Conservation (phyloP, 345 rosid genomes). For the Murraya koenigii region DNA sequence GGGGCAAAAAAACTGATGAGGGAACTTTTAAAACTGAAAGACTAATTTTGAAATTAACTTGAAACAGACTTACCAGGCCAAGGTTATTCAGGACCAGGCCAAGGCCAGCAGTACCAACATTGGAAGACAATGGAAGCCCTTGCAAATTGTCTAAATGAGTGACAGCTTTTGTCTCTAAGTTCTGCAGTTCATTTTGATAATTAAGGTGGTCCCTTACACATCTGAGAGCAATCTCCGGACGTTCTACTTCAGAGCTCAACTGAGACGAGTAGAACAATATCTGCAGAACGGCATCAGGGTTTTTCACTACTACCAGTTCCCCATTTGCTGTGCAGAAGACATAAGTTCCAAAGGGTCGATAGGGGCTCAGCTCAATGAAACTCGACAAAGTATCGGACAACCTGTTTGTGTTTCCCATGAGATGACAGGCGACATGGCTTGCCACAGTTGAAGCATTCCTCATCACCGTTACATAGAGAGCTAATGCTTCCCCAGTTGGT, state of each 20-base stretch:
- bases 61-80: slow-evolving; percentile 53
- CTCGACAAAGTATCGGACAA: slow-evolving; percentile 54
- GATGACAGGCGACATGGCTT: slow-evolving; percentile 52
- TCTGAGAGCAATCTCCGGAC: slow-evolving; percentile 21
- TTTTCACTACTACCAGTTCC: slow-evolving; percentile 45
- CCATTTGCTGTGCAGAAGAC: slow-evolving; percentile 51
- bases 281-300: slow-evolving; percentile 77
- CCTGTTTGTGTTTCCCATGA: slow-evolving; percentile 67
- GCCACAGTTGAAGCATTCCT: slow-evolving; percentile 52
- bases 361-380: slow-evolving; percentile 71
- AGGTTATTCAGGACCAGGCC: slow-evolving; percentile 43
- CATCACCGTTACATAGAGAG: slow-evolving; percentile 48
- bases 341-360: slow-evolving; percentile 70
- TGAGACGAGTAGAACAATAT: slow-evolving; percentile 65
- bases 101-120: slow-evolving; percentile 12
- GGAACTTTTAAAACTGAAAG: too few species aligned
- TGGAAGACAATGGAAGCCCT: slow-evolving; percentile 33
- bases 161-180: slow-evolving; percentile 28
- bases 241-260: slow-evolving; percentile 35
- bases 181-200: slow-evolving; percentile 36
- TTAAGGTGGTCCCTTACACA: slow-evolving; percentile 47
- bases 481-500: not conserved
- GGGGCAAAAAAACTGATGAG: not conserved
- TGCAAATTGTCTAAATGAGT: slow-evolving; percentile 32
- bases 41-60: not conserved